Conservation (phyloP, 768 basidiomycete species). For the Pulveroboletus ravenelii region DNA sequence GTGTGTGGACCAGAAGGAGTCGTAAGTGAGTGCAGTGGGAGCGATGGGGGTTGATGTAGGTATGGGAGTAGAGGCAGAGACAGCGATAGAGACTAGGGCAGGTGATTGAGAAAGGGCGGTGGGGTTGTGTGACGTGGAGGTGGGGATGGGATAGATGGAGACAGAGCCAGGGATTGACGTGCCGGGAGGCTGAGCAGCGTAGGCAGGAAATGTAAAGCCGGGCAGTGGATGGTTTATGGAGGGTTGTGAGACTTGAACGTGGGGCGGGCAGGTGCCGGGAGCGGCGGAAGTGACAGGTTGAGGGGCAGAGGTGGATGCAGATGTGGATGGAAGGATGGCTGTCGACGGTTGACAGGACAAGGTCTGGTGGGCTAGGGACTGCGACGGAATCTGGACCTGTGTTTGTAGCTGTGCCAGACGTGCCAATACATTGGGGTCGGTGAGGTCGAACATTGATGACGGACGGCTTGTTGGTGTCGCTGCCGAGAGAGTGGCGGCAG, state of each 20-base stretch:
- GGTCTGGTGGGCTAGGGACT: conserved; percentile 1
- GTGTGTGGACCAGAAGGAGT: conserved; percentile 61
- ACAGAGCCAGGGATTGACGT: neutral
- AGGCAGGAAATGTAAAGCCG: neutral
- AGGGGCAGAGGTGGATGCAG: neutral
- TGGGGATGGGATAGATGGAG: neutral
- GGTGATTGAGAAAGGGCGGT: neutral
- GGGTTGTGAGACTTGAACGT: neutral
- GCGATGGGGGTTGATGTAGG: conserved; percentile 5
- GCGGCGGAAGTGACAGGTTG: neutral
- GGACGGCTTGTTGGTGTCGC: neutral
- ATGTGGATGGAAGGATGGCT: neutral
- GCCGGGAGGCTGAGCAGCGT: neutral
- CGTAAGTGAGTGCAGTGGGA: conserved; percentile 46
- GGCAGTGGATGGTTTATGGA: conserved; percentile 12
- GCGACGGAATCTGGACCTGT: conserved; percentile 12
- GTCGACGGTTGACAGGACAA: conserved; percentile 3
- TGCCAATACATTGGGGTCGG: conserved; percentile 21
- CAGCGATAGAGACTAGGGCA: neutral
- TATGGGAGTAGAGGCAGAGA: neutral
- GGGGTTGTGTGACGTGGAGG: neutral
- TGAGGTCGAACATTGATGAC: conserved; percentile 12
- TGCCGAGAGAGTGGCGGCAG: neutral
- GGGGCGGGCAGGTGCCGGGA: neutral
- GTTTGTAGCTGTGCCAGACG: conserved; percentile 25